Evolutionary conservation across 768 basidiomycete species (phyloP).

Genomic region (Leucogyrophana mollusca): DNA sequence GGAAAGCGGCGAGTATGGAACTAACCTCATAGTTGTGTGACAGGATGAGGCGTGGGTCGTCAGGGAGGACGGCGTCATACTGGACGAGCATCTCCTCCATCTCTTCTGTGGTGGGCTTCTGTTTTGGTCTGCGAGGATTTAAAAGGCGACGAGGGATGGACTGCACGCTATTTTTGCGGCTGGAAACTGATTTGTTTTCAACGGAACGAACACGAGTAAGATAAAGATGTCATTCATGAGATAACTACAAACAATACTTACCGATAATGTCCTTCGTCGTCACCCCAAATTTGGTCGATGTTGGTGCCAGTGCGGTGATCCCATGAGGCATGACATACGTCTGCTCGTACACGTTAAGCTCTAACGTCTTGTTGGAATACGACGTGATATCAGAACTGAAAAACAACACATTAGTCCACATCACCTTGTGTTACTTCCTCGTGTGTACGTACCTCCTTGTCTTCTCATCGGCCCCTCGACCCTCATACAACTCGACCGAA

Average conservation of each 20-base stretch:
- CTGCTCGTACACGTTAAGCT: constrained; percentile 62
- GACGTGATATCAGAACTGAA: constrained; percentile 53
- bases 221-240: no score
- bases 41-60: constrained; percentile 60
- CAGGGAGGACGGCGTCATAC: constrained; percentile 77
- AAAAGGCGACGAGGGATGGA: constrained; percentile 71
- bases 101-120: constrained; percentile 74
- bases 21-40: constrained; percentile 59
- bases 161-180: constrained; percentile 68
- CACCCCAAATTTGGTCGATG: constrained; percentile 87
- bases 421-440: background rate
- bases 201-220: background rate
- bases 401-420: background rate
- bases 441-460: constrained; percentile 56
- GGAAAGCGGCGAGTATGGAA: background rate
- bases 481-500: constrained; percentile 89
- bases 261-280: constrained; percentile 84
- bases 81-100: constrained; percentile 82
- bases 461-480: constrained; percentile 62
- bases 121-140: constrained; percentile 80
- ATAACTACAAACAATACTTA: constrained; percentile 33
- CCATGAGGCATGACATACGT: constrained; percentile 69
- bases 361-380: constrained; percentile 50
- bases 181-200: no score
- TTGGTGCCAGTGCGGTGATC: constrained; percentile 69